A percentile compares a stretch with the other conserved stretches of the same genome.
phyloP scores from a whole-genome alignment of 2,329 filamentous ascomycete species.

The Coccinonectria pachysandricola region DNA sequence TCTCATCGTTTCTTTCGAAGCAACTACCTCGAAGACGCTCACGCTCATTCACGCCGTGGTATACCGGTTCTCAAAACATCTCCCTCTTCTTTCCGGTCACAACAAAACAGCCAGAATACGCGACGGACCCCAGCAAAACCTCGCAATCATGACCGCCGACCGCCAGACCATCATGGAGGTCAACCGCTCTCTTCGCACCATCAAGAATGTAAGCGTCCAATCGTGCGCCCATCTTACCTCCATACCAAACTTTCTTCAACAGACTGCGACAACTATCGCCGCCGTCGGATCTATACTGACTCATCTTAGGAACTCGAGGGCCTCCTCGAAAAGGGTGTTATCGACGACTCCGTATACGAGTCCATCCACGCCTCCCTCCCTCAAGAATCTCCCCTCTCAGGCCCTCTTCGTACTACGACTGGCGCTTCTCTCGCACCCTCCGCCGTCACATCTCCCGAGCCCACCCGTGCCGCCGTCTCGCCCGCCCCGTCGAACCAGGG shows the following conservation, averaged over 20 bases:
- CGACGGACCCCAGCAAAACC: no score
- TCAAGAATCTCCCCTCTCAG: slow-evolving; percentile 50
- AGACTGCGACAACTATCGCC: no score
- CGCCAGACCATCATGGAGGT: slow-evolving; percentile 55
- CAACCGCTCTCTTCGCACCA: slow-evolving; percentile 77
- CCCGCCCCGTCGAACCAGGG: slow-evolving; percentile 19
- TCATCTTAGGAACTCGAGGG: slow-evolving; percentile 70
- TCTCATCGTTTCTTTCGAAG: no score
- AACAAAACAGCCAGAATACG: background rate
- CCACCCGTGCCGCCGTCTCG: slow-evolving; percentile 13
- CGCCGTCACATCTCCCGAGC: slow-evolving; percentile 19
- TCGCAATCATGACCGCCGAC: slow-evolving; percentile 37
- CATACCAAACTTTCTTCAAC: no score
- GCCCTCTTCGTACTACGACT: slow-evolving; percentile 33
- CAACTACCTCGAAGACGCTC: no score
- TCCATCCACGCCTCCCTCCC: slow-evolving; percentile 67
- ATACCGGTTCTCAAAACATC: no score
- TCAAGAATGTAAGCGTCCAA: slow-evolving; percentile 58
- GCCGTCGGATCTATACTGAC: background rate
- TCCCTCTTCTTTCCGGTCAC: background rate
- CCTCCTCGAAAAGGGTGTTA: slow-evolving; percentile 72
- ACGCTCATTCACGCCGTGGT: no score
- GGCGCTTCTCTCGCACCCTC: slow-evolving; percentile 22
- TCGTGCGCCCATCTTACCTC: background rate
- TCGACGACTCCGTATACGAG: slow-evolving; percentile 65